These are phyloP conservation scores for Apiotrichum akiyoshidainum DNA, from an alignment of 1,284 basidiomycete species.

Conservation along the genomic window DNA sequence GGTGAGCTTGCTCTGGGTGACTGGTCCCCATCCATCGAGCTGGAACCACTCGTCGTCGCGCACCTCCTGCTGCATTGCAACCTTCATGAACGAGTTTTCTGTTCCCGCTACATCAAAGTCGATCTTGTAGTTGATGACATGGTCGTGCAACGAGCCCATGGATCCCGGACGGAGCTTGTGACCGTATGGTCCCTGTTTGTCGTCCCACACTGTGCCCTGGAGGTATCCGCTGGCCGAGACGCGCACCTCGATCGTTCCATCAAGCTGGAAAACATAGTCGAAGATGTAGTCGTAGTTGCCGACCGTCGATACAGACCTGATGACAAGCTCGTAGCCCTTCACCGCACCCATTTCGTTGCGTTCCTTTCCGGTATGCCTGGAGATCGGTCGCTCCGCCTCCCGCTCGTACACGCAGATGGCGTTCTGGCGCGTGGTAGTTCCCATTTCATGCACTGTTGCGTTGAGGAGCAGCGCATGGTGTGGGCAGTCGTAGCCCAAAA, in stretches of 20 bases:
- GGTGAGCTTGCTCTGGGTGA: conserved; percentile 25
- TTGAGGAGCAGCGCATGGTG: conserved; percentile 60
- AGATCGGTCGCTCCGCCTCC: conserved; percentile 59
- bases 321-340: conserved; percentile 60
- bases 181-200: conserved; percentile 57
- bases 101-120: conserved; percentile 62
- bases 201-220: conserved; percentile 61
- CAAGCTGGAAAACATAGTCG: conserved; percentile 64
- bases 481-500: conserved; percentile 66
- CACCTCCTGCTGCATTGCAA: conserved; percentile 51
- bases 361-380: conserved; percentile 53
- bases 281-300: conserved; percentile 61
- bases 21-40: conserved; percentile 58
- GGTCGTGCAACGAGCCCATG: conserved; percentile 57
- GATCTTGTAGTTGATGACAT: conserved; percentile 62
- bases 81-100: conserved; percentile 59
- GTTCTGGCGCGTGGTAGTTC: conserved; percentile 54
- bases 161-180: conserved; percentile 53
- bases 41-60: conserved; percentile 59
- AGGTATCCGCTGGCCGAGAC: conserved; percentile 66
- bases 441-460: conserved; percentile 57
- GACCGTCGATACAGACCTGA: conserved; percentile 59
- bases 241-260: conserved; percentile 64
- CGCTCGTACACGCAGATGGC: conserved; percentile 66
- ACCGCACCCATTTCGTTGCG: conserved; percentile 51